Evolutionary conservation across 768 basidiomycete genomes (phyloP), one percentile per base, ranked within the genome.

Genomic region (Naganishia kalamii): DNA sequence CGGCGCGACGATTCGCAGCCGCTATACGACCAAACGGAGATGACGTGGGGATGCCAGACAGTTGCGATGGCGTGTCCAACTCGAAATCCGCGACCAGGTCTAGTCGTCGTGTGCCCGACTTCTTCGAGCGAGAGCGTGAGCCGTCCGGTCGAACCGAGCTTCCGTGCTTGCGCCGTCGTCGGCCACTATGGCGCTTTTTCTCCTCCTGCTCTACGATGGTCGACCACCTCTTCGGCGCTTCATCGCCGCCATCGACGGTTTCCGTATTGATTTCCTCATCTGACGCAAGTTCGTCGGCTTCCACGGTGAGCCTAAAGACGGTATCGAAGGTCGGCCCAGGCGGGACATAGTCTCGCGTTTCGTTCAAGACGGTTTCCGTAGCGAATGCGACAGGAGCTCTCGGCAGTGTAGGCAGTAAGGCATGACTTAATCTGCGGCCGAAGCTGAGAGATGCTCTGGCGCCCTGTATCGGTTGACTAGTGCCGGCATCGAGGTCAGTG

Each of bases 241-340:
- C 27, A 57, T 35, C 15, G 29, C 37, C 52, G 4, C 37, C 32
- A 57, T 57, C 10, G 30, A 37, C 4, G 10, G 19, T 41, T 37
- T 57, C 52, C 1, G 37, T 37, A 1, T 37, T 25, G 3, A 57
- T 41, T 5, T 57, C 52, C 52, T 57, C 52, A n/a, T 57, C 52
- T 4, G 52, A 57, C 8, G 52, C 52, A 8, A 37, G 52, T 10
- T 29, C 32, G 21, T 57, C 52, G 52, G 52, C 52, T 41, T 57
- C 52, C 8, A 57, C 11, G 23, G 30, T 23, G 33, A 57, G 52
- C 23, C 32, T 3, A 32, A 57, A 57, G 25, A 57, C 52, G 21
- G 17, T 33, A 33, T 57, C 52, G 23, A 57, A 37, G 25, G 23
- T 57, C 13, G 15, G 33, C 12, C 37, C 33, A n/a, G n/a, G n/a